Conservation (phyloP, 2,329 filamentous ascomycete species). For the Aspergillus terreus region DNA sequence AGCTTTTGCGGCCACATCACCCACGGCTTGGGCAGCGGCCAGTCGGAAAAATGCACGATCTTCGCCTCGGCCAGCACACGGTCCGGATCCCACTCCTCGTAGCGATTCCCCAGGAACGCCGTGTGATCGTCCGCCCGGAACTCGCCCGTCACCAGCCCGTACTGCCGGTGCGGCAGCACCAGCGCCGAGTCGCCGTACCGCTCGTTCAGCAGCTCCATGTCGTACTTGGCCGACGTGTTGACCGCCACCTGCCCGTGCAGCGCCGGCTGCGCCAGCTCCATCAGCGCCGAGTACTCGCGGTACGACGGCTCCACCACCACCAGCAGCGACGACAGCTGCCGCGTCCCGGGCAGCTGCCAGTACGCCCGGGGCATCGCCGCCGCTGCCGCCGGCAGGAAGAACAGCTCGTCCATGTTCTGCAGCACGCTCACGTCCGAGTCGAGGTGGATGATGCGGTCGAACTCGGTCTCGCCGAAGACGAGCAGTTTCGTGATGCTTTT, state of each 20-base stretch:
- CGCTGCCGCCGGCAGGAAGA: conserved; percentile 58
- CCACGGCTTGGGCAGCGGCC: conserved; percentile 66
- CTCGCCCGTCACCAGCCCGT: conserved; percentile 60
- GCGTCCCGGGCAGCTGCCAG: conserved; percentile 57
- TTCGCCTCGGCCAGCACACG: conserved; percentile 57
- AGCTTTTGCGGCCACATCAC: conserved; percentile 39
- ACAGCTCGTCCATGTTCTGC: conserved; percentile 66
- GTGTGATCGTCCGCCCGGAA: conserved; percentile 55
- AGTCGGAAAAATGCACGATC: conserved; percentile 68
- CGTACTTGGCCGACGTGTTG: conserved; percentile 40
- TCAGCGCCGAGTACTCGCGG: conserved; percentile 41
- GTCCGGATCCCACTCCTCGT: conserved; percentile 59
- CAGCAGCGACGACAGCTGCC: conserved; percentile 57
- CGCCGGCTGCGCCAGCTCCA: conserved; percentile 23
- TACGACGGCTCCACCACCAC: conserved; percentile 60
- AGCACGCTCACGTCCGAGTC: conserved; percentile 64
- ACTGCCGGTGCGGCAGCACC: conserved; percentile 62
- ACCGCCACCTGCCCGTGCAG: conserved; percentile 25
- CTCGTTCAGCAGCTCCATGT: conserved; percentile 66
- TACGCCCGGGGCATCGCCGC: conserved; percentile 70
- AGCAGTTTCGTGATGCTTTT: conserved; percentile 65
- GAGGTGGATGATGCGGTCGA: conserved; percentile 54
- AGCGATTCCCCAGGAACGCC: conserved; percentile 48
- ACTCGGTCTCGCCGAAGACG: conserved; percentile 64
- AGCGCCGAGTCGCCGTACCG: conserved; percentile 57